Percentiles rank a stretch among this genome's conserved stretches.
Conservation (phyloP, 345 rosid genomes). For the Heritiera fomes region DNA sequence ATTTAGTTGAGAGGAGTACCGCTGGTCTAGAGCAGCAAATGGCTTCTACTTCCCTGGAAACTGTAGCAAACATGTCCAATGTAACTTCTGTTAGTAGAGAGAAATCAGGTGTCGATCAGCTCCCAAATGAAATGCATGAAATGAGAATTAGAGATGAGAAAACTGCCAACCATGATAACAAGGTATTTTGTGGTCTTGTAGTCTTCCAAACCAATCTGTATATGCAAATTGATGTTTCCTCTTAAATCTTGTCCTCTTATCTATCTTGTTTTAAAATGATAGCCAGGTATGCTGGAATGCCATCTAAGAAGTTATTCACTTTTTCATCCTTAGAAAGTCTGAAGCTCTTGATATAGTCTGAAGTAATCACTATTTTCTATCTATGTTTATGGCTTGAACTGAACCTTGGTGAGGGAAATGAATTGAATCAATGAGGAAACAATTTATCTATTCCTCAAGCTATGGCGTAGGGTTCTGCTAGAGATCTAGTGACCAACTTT, state of each 20-base stretch:
- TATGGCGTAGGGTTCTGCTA: slow-evolving; percentile 5
- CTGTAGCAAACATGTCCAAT: slow-evolving; percentile 55
- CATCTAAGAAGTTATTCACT: slow-evolving; percentile 1
- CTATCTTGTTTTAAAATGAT: not conserved
- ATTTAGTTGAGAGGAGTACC: slow-evolving; percentile 49
- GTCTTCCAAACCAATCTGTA: not conserved
- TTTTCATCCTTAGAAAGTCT: not conserved
- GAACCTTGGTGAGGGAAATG: not conserved
- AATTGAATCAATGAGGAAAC: not conserved
- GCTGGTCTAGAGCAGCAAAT: slow-evolving; percentile 49
- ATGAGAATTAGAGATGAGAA: slow-evolving; percentile 65
- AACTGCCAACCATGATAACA: slow-evolving; percentile 50
- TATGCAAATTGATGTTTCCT: not conserved
- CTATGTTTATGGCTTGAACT: not conserved
- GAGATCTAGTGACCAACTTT: not conserved
- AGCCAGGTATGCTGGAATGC: not conserved
- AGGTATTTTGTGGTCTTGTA: slow-evolving; percentile 34
- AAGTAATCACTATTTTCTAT: not conserved
- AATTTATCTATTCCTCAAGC: not conserved
- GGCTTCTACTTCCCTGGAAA: slow-evolving; percentile 57
- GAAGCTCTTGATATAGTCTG: not conserved
- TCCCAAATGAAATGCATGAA: slow-evolving; percentile 61
- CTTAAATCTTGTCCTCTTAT: not conserved
- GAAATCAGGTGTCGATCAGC: slow-evolving; percentile 54
- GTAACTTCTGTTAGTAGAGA: slow-evolving; percentile 38